Evolutionary conservation across 2,329 filamentous ascomycete species (phyloP).

Genomic region (Metarhizium robertsii): DNA sequence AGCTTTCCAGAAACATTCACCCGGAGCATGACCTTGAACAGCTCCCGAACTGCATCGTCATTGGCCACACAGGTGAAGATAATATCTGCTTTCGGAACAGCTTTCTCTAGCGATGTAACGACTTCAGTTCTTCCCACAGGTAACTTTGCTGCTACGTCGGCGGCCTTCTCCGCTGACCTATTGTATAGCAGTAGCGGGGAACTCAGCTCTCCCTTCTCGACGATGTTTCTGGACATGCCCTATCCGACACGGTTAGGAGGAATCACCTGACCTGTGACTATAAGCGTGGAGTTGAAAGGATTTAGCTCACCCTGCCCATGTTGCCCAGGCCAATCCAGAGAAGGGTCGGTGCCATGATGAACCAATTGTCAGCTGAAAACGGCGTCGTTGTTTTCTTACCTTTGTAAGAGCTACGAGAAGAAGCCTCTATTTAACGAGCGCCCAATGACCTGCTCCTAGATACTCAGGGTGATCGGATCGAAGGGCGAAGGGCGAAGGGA

Average conservation of each 20-base stretch:
- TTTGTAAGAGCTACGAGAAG: not conserved
- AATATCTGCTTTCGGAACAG: constrained; percentile 60
- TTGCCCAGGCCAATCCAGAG: constrained; percentile 81
- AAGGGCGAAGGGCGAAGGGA: no score
- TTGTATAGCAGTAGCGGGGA: constrained; percentile 73
- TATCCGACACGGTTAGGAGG: constrained; percentile 19
- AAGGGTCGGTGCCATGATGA: constrained; percentile 47
- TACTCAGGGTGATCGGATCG: no score
- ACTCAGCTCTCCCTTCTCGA: constrained; percentile 63
- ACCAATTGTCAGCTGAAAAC: not conserved
- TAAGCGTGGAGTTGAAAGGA: not conserved
- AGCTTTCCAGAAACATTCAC: constrained; percentile 57
- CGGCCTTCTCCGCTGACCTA: constrained; percentile 58
- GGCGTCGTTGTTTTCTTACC: not conserved
- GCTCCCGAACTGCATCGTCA: constrained; percentile 60
- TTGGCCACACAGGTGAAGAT: constrained; percentile 77
- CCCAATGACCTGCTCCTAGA: no score
- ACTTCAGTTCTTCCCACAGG: constrained; percentile 53
- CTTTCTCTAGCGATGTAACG: constrained; percentile 53
- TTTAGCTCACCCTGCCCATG: constrained; percentile 62
- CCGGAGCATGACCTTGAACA: constrained; percentile 47
- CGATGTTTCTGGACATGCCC: constrained; percentile 80
- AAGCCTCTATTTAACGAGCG: not conserved
- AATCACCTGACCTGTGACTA: not conserved
- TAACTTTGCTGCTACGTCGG: constrained; percentile 53